Evolutionary conservation across 495 filamentous ascomycete species (phyloP), one percentile per base, ranked within the genome.

Genomic region (Hyphodiscus hymeniophilus): DNA sequence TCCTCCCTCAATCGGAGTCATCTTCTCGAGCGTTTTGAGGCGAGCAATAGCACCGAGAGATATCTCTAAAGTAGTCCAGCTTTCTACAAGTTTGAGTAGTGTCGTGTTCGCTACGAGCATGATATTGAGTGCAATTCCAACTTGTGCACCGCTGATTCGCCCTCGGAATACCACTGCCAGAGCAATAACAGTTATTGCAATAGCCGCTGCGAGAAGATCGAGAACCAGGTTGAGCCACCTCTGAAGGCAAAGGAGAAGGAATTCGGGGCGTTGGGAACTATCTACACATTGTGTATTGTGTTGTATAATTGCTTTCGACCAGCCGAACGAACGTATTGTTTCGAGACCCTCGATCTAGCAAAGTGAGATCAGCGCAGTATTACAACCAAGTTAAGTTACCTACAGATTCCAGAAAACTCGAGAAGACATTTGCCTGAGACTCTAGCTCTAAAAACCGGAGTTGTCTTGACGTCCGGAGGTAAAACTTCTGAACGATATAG

Each of bases 391-490:
- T 3, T 12, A 22, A 8, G 4, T 1, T 22, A 74, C 63, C 3
- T n/a, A 74, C 58, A 1, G 67, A 66, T 38, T 77, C 74, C 17
- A 72, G 42, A 31, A 77, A 72, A 40, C 66, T 64, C 1, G 67
- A 57, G 48, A 63, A 69, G 2, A 73, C 41, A 0, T 54, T 60
- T 2, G 60, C 53, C 41, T 60, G 66, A 11, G 62, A 56, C 46
- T 73, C 67, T 6, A 72, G 66, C 31, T 81, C 79, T 33, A 82
- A 58, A 45, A 75, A 66, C 42, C 79, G 72, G 6, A 82, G 57
- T 54, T 80, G 77, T 1, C 76, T 65, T 2, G 75, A 79, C 2
- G 79, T 83, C 16, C 73, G 71, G 17, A 83, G 65, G 45, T 82
- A 83, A 24, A 70, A 62, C 47, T 74, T 74, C 57, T 82, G 76